A percentile compares a stretch with the other conserved stretches of the same genome.
phyloP scores from a whole-genome alignment of 208 protist genomes.

The Phytomonas francai region DNA sequence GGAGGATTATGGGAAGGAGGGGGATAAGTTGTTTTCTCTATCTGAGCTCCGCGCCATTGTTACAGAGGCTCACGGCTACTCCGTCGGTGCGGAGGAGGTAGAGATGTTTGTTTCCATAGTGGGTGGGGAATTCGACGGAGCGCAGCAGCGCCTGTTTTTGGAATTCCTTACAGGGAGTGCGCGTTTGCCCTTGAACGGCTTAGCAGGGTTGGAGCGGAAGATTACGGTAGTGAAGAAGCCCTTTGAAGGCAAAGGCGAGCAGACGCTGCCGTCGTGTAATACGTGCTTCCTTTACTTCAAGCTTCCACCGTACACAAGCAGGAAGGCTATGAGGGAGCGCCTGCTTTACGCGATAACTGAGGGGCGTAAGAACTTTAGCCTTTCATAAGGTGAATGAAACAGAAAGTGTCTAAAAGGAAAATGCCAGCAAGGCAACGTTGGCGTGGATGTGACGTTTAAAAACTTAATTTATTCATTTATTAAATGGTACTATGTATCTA shows the following conservation, averaged over 20 bases:
- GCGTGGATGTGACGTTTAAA: not conserved
- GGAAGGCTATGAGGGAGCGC: constrained; percentile 59
- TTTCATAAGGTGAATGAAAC: constrained; percentile 41
- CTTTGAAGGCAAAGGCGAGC: constrained; percentile 50
- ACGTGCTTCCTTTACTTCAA: constrained; percentile 91
- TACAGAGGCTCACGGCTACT: constrained; percentile 77
- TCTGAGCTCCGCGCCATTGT: constrained; percentile 46
- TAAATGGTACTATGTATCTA: too few relatives aligned
- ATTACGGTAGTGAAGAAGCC: constrained; percentile 84
- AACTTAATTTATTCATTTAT: too few relatives aligned
- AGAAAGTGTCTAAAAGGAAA: not conserved
- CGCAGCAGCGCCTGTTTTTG: constrained; percentile 74
- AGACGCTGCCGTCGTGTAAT: constrained; percentile 85
- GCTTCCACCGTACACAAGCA: constrained; percentile 74
- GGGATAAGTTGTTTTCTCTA: constrained; percentile 48
- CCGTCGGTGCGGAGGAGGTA: constrained; percentile 43
- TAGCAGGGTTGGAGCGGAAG: constrained; percentile 55
- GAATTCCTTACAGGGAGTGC: constrained; percentile 87
- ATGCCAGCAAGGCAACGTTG: not conserved
- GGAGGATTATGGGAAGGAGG: constrained; percentile 9
- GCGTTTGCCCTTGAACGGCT: constrained; percentile 70
- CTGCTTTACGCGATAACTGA: constrained; percentile 76
- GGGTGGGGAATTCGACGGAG: constrained; percentile 44
- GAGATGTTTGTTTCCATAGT: constrained; percentile 67
- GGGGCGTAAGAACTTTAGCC: constrained; percentile 77